These are phyloP conservation scores for Boletales sp. DNA, from an alignment of 768 basidiomycete species.

Conservation along the genomic window DNA sequence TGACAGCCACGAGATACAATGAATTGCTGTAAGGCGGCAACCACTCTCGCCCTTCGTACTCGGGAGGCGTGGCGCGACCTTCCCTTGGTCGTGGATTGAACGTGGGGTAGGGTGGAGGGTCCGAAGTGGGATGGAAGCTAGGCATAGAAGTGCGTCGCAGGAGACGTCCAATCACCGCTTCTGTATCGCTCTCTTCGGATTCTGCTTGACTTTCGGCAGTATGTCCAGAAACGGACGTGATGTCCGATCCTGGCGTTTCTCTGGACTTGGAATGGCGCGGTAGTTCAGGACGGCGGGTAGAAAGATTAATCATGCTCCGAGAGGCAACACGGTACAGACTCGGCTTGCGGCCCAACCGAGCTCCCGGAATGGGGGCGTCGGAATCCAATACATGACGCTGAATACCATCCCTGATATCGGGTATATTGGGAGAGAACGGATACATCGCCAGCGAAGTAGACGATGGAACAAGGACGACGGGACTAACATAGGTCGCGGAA, in stretches of 20 bases:
- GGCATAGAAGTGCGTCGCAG: conserved; percentile 71
- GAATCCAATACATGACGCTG: conserved; percentile 2
- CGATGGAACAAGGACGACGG: conserved; percentile 3
- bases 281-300: conserved; percentile 28
- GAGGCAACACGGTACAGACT: conserved; percentile 58
- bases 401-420: conserved; percentile 3
- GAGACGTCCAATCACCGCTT: conserved; percentile 36
- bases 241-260: conserved; percentile 9
- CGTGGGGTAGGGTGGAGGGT: conserved; percentile 68
- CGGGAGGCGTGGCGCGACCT: conserved; percentile 38
- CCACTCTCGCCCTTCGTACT: conserved; percentile 82
- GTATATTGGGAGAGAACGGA: conserved; percentile 18
- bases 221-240: conserved; percentile 11
- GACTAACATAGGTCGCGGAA: conserved; percentile 8
- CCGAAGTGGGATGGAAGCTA: conserved; percentile 51
- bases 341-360: conserved; percentile 28
- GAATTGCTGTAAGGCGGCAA: conserved; percentile 81
- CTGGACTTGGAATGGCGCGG: conserved; percentile 15
- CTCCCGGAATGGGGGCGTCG: conserved; percentile 4
- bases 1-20: conserved; percentile 73
- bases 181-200: conserved; percentile 19
- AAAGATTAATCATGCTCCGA: conserved; percentile 60
- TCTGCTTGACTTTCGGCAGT: conserved; percentile 10
- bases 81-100: conserved; percentile 33
- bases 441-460: conserved; percentile 8